A percentile compares a stretch with the other conserved stretches of the same genome.
phyloP scores from a whole-genome alignment of 768 basidiomycete species.

The Chalciporus piperatus region DNA sequence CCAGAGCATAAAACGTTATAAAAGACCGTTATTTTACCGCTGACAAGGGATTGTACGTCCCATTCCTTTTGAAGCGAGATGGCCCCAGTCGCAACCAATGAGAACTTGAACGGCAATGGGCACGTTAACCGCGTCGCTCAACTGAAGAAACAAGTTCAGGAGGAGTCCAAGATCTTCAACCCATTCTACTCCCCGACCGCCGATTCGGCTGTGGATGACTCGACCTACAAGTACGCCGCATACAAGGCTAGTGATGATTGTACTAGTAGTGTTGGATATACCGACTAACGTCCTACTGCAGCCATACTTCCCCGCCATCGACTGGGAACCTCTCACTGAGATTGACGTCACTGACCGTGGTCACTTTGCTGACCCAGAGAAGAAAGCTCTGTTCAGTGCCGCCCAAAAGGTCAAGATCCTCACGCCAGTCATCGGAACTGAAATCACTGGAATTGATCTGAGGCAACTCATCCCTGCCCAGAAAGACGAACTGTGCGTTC shows the following conservation, averaged over 20 bases:
- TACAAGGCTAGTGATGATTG: slow-evolving; percentile 34
- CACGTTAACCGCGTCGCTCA: slow-evolving; percentile 19
- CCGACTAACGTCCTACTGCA: slow-evolving; percentile 22
- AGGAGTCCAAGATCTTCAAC: slow-evolving; percentile 41
- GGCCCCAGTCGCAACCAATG: slow-evolving; percentile 50
- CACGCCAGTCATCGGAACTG: slow-evolving; percentile 73
- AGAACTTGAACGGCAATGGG: slow-evolving; percentile 20
- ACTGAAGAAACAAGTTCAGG: slow-evolving; percentile 26
- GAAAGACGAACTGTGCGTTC: slow-evolving; percentile 74
- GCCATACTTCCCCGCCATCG: slow-evolving; percentile 62
- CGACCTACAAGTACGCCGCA: slow-evolving; percentile 49
- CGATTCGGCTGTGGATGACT: slow-evolving; percentile 47
- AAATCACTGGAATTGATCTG: slow-evolving; percentile 71
- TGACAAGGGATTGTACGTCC: slow-evolving; percentile 10
- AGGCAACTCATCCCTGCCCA: slow-evolving; percentile 61
- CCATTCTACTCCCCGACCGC: slow-evolving; percentile 50
- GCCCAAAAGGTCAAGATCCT: slow-evolving; percentile 66
- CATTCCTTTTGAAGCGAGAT: slow-evolving; percentile 16
- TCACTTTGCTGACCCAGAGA: slow-evolving; percentile 64
- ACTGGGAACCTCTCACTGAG: slow-evolving; percentile 63
- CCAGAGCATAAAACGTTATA: slow-evolving; percentile 10
- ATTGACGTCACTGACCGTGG: slow-evolving; percentile 64
- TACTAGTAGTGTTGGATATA: slow-evolving; percentile 7
- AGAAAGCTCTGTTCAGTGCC: slow-evolving; percentile 60
- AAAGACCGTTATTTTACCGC: slow-evolving; percentile 4